Evolutionary conservation across 176 grass and related monocot genomes (phyloP), one percentile per base, ranked within the genome.

Genomic region (Paspalum notatum): DNA sequence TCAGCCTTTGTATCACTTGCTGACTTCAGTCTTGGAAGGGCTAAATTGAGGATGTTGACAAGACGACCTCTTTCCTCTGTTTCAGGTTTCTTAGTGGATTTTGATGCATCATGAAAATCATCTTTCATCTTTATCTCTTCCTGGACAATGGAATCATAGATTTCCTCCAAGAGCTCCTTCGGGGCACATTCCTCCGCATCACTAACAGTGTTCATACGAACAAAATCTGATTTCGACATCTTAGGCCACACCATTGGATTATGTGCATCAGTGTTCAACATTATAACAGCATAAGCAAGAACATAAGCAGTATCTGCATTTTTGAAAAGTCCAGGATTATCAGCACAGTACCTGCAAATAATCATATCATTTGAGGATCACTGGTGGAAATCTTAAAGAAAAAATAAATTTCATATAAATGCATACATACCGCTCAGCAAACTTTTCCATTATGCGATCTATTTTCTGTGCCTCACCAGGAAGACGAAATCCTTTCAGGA

Each of bases 391-490:
- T 79, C 12, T 68, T 56, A 25, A 62, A 47, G 20, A 50, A 66
- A 64, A 83, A 67, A 32, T 41, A 2, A 16, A 78, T 75, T 45
- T 60, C 76, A 61, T 69, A 81, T 46, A 85, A 41, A 72, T 45
- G 83, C 55, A 64, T 39, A 82, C 77, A 83, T 93, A 99, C 97
- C 97, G 88, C 81, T 99, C 97, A 82, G 97, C 93, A 84, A 99
- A 99, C 67, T 99, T 99, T 85, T 99, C 97, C 97, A 99, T 99
- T 82, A 99, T 99, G 57, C 97, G 90, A 86, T 99, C 97, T 81
- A 99, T 99, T 82, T 99, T 99, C 72, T 99, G 97, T 75, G 97
- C 97, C 83, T 99, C 97, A 14, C 97, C 97, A 86, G 97, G 97
- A 79, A 99, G 97, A 47, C 89, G 86, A 90, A 99, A 99, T 75